These are phyloP conservation scores for Fusarium xyrophilum DNA, from an alignment of 2,329 filamentous ascomycete species.

Conservation along the genomic window DNA sequence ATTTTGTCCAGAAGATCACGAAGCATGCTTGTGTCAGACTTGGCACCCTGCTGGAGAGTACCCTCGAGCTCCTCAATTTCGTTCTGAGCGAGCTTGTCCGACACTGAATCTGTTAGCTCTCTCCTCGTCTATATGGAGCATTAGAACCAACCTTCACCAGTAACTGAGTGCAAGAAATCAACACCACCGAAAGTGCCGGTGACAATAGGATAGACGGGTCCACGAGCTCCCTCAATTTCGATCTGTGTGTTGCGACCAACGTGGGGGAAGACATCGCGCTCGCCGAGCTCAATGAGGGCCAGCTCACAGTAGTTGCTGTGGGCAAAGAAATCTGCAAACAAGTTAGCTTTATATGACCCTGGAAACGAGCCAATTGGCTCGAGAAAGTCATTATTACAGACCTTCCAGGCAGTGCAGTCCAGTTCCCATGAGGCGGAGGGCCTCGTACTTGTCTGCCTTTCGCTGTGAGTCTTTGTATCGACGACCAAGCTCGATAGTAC, in stretches of 20 bases:
- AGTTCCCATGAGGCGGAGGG: constrained; percentile 84
- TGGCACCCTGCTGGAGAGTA: constrained; percentile 71
- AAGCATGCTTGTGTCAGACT: constrained; percentile 74
- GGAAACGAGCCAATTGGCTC: background rate
- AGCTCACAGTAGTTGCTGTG: constrained; percentile 95
- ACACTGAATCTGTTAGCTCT: constrained; percentile 58
- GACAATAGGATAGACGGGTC: constrained; percentile 78
- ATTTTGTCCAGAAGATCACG: constrained; percentile 83
- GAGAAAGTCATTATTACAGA: constrained; percentile 41
- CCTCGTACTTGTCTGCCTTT: constrained; percentile 81
- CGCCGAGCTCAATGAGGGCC: constrained; percentile 84
- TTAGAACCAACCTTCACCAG: constrained; percentile 61
- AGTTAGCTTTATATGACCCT: constrained; percentile 12
- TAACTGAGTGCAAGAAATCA: constrained; percentile 90
- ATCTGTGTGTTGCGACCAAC: constrained; percentile 79
- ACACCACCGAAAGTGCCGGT: constrained; percentile 95
- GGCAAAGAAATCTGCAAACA: constrained; percentile 75
- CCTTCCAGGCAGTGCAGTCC: constrained; percentile 87
- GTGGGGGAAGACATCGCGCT: constrained; percentile 83
- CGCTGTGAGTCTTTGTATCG: constrained; percentile 66
- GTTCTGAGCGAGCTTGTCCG: constrained; percentile 89
- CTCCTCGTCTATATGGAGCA: background rate
- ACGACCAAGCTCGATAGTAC: constrained; percentile 81
- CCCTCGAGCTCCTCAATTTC: constrained; percentile 89
- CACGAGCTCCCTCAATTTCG: constrained; percentile 69